Evolutionary conservation across 73 alveolate species (phyloP).

Genomic region (Paramecium sexaurelia): DNA sequence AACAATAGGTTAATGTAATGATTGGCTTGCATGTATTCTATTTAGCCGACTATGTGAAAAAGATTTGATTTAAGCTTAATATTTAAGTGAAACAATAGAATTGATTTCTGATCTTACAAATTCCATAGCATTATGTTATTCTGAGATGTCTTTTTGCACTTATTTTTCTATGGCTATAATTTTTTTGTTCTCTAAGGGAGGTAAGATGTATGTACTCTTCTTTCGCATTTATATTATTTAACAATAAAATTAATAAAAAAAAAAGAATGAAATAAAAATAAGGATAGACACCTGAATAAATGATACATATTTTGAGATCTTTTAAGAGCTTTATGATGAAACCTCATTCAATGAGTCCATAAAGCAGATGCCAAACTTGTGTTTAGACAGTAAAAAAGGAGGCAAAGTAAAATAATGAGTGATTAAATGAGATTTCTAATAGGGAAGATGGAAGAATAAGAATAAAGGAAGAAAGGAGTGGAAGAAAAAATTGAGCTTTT

Average conservation of each 20-base stretch:
- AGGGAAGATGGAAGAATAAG: background rate
- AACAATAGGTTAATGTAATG: background rate
- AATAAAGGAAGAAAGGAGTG: background rate
- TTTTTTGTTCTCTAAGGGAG: background rate
- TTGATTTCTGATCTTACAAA: background rate
- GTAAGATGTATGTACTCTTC: background rate
- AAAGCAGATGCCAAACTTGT: background rate
- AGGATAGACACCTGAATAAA: background rate
- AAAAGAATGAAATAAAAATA: background rate
- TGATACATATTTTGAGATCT: background rate
- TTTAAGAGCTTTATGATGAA: background rate
- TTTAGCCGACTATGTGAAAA: background rate
- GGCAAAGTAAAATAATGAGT: background rate
- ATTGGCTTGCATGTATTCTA: background rate
- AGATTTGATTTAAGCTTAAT: background rate
- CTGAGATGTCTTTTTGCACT: background rate
- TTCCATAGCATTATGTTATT: slow-evolving; percentile 5
- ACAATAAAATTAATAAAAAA: background rate
- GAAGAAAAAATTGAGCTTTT: background rate
- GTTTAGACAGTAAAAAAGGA: background rate
- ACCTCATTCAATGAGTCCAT: background rate
- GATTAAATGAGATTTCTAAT: background rate
- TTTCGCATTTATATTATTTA: background rate
- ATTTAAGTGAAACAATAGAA: background rate
- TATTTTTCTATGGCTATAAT: background rate